phyloP scores from a whole-genome alignment of 371 early-diverging fungal genomes.

The Mucor circinelloides region DNA sequence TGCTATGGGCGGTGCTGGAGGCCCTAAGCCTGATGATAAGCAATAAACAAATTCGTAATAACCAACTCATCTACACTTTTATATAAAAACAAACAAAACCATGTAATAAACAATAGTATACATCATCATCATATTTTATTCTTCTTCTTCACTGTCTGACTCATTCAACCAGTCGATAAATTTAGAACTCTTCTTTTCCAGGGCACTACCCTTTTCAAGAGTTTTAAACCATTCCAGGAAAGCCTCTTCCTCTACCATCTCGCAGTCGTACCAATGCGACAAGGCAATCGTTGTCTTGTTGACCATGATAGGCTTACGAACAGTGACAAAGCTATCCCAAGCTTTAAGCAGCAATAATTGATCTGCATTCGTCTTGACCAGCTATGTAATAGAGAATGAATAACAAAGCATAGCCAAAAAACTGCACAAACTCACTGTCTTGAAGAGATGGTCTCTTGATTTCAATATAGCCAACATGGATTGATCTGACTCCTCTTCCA shows the following conservation, averaged over 20 bases:
- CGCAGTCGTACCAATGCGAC: constrained; percentile 68
- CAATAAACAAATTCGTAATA: constrained; percentile 8
- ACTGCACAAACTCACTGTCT: constrained; percentile 41
- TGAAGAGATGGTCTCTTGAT: constrained; percentile 53
- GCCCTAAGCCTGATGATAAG: constrained; percentile 16
- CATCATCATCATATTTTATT: constrained; percentile 1
- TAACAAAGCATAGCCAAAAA: neutral
- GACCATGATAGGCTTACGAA: constrained; percentile 52
- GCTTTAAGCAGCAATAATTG: constrained; percentile 63
- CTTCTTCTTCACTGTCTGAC: constrained; percentile 57
- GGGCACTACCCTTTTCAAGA: constrained; percentile 45
- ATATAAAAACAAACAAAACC: neutral
- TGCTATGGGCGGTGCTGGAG: constrained; percentile 58
- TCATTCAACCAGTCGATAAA: constrained; percentile 76
- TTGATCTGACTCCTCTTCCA: constrained; percentile 50
- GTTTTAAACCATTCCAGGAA: constrained; percentile 65
- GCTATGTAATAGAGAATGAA: constrained; percentile 31
- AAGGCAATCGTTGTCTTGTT: constrained; percentile 58
- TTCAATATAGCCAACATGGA: constrained; percentile 27
- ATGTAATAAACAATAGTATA: neutral
- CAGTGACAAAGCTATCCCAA: constrained; percentile 64
- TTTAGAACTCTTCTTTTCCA: constrained; percentile 63
- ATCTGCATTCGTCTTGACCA: constrained; percentile 62
- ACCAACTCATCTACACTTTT: neutral
- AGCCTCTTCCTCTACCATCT: constrained; percentile 75